Conservation (phyloP, 371 early-diverging fungal genomes). For the Batkoa obscura region DNA sequence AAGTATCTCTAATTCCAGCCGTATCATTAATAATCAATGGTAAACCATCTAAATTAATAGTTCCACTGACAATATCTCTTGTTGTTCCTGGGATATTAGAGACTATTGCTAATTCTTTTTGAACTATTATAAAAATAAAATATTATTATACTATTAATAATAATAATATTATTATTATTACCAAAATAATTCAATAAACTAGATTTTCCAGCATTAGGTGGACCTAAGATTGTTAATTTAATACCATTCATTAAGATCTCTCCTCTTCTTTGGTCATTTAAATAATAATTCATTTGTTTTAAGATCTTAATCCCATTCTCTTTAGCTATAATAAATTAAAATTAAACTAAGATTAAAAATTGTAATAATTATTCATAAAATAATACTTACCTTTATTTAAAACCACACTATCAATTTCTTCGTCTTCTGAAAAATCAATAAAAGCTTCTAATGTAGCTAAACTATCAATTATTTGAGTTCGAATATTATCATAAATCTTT, state of each 20-base stretch:
- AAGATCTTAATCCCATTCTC: slow-evolving; percentile 11
- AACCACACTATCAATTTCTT: slow-evolving; percentile 52
- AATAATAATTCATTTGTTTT: slow-evolving; percentile 22
- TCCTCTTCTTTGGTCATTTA: slow-evolving; percentile 43
- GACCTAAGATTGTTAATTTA: slow-evolving; percentile 50
- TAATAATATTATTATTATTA: slow-evolving; percentile 11
- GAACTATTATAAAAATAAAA: slow-evolving; percentile 18
- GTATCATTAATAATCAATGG: slow-evolving; percentile 57
- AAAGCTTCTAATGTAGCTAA: slow-evolving; percentile 54
- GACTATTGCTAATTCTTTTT: slow-evolving; percentile 60
- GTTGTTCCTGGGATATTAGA: slow-evolving; percentile 65
- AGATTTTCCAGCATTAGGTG: slow-evolving; percentile 71
- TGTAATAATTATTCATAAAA: not conserved
- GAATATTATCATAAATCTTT: slow-evolving; percentile 40
- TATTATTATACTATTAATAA: too few relatives aligned
- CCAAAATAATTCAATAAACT: slow-evolving; percentile 47
- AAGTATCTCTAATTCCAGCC: slow-evolving; percentile 45
- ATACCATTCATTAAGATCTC: slow-evolving; percentile 56
- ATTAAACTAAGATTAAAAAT: not conserved
- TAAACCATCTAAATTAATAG: slow-evolving; percentile 51
- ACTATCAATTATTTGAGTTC: slow-evolving; percentile 28
- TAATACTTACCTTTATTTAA: slow-evolving; percentile 22
- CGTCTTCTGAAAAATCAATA: slow-evolving; percentile 74
- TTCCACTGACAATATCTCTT: slow-evolving; percentile 54
- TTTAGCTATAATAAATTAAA: slow-evolving; percentile 5